Conservation (phyloP, 768 basidiomycete genomes). For the Astraeus odoratus region DNA sequence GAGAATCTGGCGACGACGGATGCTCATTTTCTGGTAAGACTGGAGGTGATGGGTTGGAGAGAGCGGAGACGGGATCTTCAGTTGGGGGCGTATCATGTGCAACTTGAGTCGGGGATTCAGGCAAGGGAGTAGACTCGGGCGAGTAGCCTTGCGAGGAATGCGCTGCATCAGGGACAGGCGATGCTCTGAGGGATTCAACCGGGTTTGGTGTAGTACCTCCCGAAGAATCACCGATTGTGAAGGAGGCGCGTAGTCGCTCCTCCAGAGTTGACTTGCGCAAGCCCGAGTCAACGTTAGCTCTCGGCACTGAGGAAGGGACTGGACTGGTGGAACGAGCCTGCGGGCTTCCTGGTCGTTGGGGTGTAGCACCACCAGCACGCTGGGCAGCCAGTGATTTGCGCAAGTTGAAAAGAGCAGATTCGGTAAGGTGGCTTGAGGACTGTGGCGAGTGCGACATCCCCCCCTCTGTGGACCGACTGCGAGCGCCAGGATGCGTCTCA, state of each 20-base stretch:
- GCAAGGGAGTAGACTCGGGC: slow-evolving; percentile 38
- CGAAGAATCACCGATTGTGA: slow-evolving; percentile 51
- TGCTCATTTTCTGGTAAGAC: not conserved
- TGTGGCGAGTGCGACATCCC: slow-evolving; percentile 23
- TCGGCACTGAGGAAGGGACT: slow-evolving; percentile 14
- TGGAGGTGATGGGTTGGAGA: not conserved
- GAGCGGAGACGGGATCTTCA: not conserved
- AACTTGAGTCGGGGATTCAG: slow-evolving; percentile 31
- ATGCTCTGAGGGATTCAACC: slow-evolving; percentile 33
- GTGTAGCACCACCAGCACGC: slow-evolving; percentile 38
- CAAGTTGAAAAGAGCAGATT: slow-evolving; percentile 51
- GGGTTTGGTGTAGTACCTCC: slow-evolving; percentile 33
- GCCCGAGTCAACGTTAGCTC: slow-evolving; percentile 14
- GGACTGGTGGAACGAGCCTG: slow-evolving; percentile 21
- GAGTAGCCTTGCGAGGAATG: slow-evolving; percentile 31
- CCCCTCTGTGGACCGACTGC: slow-evolving; percentile 33
- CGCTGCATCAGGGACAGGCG: slow-evolving; percentile 30
- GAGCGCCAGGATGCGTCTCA: slow-evolving; percentile 11
- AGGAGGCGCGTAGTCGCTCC: slow-evolving; percentile 65
- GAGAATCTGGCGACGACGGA: no score
- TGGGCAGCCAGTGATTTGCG: slow-evolving; percentile 57
- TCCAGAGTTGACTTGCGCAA: slow-evolving; percentile 57
- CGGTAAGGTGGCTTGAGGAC: slow-evolving; percentile 51
- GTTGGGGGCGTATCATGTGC: not conserved
- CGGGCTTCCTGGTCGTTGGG: slow-evolving; percentile 8